Base-by-base conservation (phyloP, 257 asterid species). In the Przewalskia tangutica region DNA sequence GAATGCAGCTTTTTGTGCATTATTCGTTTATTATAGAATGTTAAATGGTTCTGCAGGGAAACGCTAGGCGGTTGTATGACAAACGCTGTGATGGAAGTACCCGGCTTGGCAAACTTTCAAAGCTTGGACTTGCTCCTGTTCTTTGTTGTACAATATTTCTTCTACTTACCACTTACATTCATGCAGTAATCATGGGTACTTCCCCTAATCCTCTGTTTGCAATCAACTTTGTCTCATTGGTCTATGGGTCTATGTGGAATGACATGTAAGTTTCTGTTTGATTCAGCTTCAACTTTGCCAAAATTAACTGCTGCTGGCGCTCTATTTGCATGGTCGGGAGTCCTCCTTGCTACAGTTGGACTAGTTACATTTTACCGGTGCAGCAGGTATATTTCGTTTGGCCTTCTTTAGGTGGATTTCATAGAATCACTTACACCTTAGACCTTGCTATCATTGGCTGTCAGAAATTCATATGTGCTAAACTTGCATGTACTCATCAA, bases 281-380 rank as follows among this genome's bases (percentile, higher is more conserved):
- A 34, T 85, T 88, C 97, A 96, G 99, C 94, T 79, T 81, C 98
- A 77, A 91, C 86, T 88, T 88, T 96, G 83, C 98, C 99, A 80
- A 89, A 89, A 83, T 89, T 96, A 88, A 94, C 97, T 60, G 92
- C 98, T 86, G 97, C 94, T 82, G 85, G 91, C 67, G 95, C 94
- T 81, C 91, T 94, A 82, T 85, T 92, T 84, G 98, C 99, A 3
- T 96, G 99, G 99, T 88, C 89, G 90, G 99, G 98, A 77, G 98
- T 89, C 81, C 85, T 96, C 83, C 88, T 86, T 51, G 97, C 99
- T 81, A 85, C 94, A 17, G 76, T 85, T 60, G 99, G 99, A 83
- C 85, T 93, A 80, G 77, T 89, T 86, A 84, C 90, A 70, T 96
- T 96, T 83, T 96, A 94, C 83, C 91, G 97, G 84, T 96, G 98